A percentile compares a stretch with the other conserved stretches of the same genome.
phyloP scores from a whole-genome alignment of 257 asterid species.

The Mentha longifolia region DNA sequence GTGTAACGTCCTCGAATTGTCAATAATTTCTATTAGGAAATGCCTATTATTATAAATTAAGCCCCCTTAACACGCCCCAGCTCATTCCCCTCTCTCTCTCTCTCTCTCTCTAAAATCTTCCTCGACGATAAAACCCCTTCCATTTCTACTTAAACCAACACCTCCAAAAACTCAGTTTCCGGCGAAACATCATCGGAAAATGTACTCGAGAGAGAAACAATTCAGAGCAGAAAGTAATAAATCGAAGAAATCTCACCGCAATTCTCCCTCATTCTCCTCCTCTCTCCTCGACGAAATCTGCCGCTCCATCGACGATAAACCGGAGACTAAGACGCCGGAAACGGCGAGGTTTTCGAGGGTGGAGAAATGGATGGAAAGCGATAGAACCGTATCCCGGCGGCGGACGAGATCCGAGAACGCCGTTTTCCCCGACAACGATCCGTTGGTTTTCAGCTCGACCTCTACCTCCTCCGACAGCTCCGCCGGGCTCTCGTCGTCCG shows the following conservation, averaged over 20 bases:
- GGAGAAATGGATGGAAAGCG: constrained; percentile 49
- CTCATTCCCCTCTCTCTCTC: neutral
- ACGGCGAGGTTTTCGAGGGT: constrained; percentile 5
- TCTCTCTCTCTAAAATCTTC: neutral
- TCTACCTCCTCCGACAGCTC: constrained; percentile 54
- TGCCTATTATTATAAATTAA: neutral
- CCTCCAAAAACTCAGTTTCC: neutral
- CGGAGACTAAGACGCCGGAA: neutral
- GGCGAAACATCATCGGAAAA: too few relatives aligned
- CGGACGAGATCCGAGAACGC: constrained; percentile 30
- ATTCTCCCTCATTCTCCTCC: constrained; percentile 66
- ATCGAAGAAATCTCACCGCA: constrained; percentile 38
- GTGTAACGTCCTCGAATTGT: neutral
- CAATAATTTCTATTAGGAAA: neutral
- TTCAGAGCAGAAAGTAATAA: constrained; percentile 33
- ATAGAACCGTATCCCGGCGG: constrained; percentile 8
- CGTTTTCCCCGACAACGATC: constrained; percentile 43
- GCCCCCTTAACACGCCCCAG: constrained; percentile 24
- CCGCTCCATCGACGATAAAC: constrained; percentile 63
- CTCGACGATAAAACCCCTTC: neutral
- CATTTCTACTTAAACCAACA: neutral
- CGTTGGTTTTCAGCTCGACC: constrained; percentile 45
- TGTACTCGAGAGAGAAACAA: constrained; percentile 45
- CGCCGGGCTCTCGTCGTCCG: constrained; percentile 10
- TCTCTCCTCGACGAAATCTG: constrained; percentile 75